phyloP scores from a whole-genome alignment of 2,329 filamentous ascomycete species.

The Phaeomoniella chlamydospora region DNA sequence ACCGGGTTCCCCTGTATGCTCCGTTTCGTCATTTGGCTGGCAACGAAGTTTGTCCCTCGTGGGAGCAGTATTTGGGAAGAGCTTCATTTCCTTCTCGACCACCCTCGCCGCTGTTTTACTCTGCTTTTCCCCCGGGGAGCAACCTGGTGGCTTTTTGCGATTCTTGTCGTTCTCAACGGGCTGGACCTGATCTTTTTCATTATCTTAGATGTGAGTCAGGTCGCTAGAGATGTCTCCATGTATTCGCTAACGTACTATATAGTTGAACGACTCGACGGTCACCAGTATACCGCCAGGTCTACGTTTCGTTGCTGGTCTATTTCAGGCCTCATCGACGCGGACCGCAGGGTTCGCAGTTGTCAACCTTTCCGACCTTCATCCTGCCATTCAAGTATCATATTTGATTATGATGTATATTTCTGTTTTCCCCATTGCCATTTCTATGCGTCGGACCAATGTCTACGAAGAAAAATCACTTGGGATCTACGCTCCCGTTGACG shows the following conservation, averaged over 20 bases:
- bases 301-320: conserved; percentile 72
- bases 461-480: conserved; percentile 49
- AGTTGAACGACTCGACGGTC: conserved; percentile 61
- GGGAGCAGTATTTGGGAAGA: conserved; percentile 74
- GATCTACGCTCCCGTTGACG: conserved; percentile 50
- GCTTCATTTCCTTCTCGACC: conserved; percentile 77
- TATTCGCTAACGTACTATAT: conserved; percentile 10
- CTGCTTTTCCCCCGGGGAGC: conserved; percentile 78
- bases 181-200: conserved; percentile 85
- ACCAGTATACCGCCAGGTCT: conserved; percentile 54
- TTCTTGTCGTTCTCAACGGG: conserved; percentile 67
- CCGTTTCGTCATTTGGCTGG: conserved; percentile 77
- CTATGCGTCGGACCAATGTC: conserved; percentile 44
- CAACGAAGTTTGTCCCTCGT: conserved; percentile 50
- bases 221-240: too few relatives aligned
- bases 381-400: conserved; percentile 63
- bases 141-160: conserved; percentile 91
- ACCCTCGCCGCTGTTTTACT: conserved; percentile 91
- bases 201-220: conserved; percentile 69
- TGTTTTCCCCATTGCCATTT: conserved; percentile 46
- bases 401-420: conserved; percentile 54
- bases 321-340: conserved; percentile 77
- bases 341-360: conserved; percentile 83
- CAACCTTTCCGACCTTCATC: conserved; percentile 63
- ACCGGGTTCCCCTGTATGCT: conserved; percentile 39